These are phyloP conservation scores for Phytophthora niederhauseri DNA, from an alignment of 352 stramenopile genomes.

Conservation along the genomic window DNA sequence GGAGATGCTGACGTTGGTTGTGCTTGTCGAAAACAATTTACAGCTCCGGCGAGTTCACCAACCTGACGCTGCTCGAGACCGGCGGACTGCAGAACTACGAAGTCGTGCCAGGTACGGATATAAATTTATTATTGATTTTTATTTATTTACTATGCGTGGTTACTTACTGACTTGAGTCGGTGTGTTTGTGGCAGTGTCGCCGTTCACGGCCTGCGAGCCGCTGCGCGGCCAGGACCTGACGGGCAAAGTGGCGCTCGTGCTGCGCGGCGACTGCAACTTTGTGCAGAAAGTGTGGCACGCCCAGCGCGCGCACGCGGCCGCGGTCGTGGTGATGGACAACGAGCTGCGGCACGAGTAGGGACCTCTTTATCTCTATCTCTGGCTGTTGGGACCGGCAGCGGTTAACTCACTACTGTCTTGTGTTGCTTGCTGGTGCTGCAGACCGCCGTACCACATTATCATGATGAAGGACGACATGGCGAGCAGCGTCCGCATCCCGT, in stretches of 20 bases:
- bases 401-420: too few species aligned
- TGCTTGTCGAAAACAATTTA: not conserved
- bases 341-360: constrained; percentile 57
- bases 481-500: constrained; percentile 64
- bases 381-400: too few species aligned
- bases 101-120: constrained; percentile 47
- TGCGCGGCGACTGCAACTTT: constrained; percentile 75
- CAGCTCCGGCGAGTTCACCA: constrained; percentile 80
- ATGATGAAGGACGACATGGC: constrained; percentile 87
- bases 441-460: constrained; percentile 80
- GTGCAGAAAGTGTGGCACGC: constrained; percentile 63
- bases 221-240: constrained; percentile 51
- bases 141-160: not conserved
- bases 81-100: constrained; percentile 37
- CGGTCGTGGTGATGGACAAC: constrained; percentile 80
- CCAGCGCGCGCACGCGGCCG: constrained; percentile 66
- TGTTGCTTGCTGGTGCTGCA: too few species aligned
- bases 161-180: constrained; percentile 5
- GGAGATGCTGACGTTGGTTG: not conserved
- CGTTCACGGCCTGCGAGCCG: constrained; percentile 70
- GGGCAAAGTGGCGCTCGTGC: constrained; percentile 74
- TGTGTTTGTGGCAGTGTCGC: constrained; percentile 35
- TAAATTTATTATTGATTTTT: not conserved
- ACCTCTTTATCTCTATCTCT: not conserved
- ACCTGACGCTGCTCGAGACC: constrained; percentile 50